These are phyloP conservation scores for Dicorynia guianensis DNA, from an alignment of 306 rosid genomes.

Conservation along the genomic window DNA sequence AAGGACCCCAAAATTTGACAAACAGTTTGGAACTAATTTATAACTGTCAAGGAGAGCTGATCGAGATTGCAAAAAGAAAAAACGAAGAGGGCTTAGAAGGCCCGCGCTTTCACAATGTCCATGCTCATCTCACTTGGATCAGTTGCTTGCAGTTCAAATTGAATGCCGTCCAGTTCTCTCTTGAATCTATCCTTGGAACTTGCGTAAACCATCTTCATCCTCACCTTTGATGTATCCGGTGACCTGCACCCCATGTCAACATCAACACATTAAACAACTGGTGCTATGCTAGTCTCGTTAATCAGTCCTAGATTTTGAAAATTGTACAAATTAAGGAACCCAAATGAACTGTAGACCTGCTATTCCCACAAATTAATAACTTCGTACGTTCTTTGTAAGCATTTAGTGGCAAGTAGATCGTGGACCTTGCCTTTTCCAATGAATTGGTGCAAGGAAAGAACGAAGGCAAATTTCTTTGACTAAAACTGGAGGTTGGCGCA, in stretches of 20 bases:
- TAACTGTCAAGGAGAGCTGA: not conserved
- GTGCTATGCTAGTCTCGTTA: not conserved
- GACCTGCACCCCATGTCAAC: constrained; percentile 56
- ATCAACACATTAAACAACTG: constrained; percentile 1
- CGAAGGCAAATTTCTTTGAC: not conserved
- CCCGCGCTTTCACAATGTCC: constrained; percentile 80
- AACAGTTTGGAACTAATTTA: too few species aligned
- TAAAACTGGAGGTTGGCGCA: not conserved
- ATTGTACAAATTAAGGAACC: too few species aligned
- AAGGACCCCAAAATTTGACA: too few species aligned
- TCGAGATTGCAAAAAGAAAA: not conserved
- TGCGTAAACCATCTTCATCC: constrained; percentile 95
- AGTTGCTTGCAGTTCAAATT: constrained; percentile 86
- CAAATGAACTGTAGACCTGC: too few species aligned
- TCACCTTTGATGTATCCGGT: constrained; percentile 82
- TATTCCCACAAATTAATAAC: too few species aligned
- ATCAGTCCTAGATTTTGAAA: too few species aligned
- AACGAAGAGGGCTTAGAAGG: constrained; percentile 42
- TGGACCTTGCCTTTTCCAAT: too few species aligned
- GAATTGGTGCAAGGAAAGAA: too few species aligned
- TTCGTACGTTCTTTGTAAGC: too few species aligned
- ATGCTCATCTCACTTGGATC: constrained; percentile 93
- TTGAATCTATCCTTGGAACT: constrained; percentile 93
- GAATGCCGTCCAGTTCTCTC: constrained; percentile 89
- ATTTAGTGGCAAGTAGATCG: too few species aligned